These are phyloP conservation scores for Psilocybe azurescens DNA, from an alignment of 768 basidiomycete species.

Conservation along the genomic window DNA sequence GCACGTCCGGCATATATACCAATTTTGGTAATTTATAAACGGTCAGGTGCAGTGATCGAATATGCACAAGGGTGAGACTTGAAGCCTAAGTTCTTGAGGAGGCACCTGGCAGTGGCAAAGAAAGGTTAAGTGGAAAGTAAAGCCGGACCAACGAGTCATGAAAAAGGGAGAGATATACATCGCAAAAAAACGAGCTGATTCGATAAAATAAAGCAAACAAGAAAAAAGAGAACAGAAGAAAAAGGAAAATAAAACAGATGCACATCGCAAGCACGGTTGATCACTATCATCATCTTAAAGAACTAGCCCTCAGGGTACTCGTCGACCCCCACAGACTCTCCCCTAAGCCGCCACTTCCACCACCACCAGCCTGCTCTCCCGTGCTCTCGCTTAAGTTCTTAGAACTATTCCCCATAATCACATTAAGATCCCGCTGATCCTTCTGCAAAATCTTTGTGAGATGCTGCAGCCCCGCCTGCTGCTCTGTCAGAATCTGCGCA, in stretches of 20 bases:
- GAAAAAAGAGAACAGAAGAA: neutral
- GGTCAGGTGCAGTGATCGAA: no score
- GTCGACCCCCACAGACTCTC: conserved; percentile 41
- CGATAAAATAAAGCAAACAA: no score
- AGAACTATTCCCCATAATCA: conserved; percentile 53
- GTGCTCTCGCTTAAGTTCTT: conserved; percentile 15
- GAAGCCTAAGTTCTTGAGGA: no score
- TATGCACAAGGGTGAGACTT: no score
- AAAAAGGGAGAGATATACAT: no score
- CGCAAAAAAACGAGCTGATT: no score
- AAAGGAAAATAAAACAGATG: neutral
- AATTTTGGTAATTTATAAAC: no score
- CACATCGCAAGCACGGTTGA: neutral
- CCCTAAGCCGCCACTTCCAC: conserved; percentile 18
- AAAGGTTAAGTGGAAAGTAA: no score
- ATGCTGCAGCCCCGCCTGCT: conserved; percentile 82
- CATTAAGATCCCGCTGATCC: conserved; percentile 65
- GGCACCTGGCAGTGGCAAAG: no score
- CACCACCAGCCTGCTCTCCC: conserved; percentile 17
- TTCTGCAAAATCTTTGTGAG: conserved; percentile 76
- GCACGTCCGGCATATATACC: no score
- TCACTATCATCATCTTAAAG: conserved; percentile 32
- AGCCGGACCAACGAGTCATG: no score
- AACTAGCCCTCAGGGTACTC: conserved; percentile 40
- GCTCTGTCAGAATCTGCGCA: conserved; percentile 76